These are phyloP conservation scores for Selaginella tamariscina DNA, from an alignment of 75 land plant species.

Conservation along the genomic window DNA sequence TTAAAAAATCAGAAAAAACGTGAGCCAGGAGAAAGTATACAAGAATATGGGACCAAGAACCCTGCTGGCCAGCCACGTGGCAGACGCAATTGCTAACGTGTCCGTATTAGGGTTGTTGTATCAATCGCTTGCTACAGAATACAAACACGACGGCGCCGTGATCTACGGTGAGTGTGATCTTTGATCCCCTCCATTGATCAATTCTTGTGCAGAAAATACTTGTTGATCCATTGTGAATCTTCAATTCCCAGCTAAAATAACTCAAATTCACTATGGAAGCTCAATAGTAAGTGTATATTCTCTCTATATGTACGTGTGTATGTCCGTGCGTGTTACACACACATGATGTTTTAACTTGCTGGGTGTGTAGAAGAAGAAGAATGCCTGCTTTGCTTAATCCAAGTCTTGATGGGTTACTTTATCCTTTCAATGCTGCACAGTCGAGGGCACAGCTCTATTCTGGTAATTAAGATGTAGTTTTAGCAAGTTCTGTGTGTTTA, in stretches of 20 bases:
- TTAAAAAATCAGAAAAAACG: too few relatives aligned
- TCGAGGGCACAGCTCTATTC: neutral
- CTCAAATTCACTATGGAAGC: too few relatives aligned
- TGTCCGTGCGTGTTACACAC: too few relatives aligned
- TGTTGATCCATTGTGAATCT: neutral
- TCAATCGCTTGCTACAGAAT: neutral
- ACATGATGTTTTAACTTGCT: neutral
- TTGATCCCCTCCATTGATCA: neutral
- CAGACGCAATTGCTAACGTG: neutral
- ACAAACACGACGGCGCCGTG: neutral
- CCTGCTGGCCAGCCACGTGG: neutral
- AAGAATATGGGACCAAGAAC: too few relatives aligned
- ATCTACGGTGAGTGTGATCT: neutral
- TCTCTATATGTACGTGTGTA: too few relatives aligned
- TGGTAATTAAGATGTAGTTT: neutral
- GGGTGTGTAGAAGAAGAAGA: neutral
- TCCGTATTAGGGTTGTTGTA: neutral
- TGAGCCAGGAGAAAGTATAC: neutral
- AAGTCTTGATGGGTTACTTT: neutral
- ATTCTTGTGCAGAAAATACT: neutral
- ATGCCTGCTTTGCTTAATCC: neutral
- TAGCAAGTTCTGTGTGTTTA: neutral
- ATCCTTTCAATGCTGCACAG: neutral
- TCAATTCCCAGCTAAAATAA: neutral
- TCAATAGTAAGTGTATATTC: too few relatives aligned